A percentile compares a stretch with the other conserved stretches of the same genome.
These are phyloP conservation scores for Brassica balearica DNA, from an alignment of 441 rosid genomes.

Conservation along the genomic window DNA sequence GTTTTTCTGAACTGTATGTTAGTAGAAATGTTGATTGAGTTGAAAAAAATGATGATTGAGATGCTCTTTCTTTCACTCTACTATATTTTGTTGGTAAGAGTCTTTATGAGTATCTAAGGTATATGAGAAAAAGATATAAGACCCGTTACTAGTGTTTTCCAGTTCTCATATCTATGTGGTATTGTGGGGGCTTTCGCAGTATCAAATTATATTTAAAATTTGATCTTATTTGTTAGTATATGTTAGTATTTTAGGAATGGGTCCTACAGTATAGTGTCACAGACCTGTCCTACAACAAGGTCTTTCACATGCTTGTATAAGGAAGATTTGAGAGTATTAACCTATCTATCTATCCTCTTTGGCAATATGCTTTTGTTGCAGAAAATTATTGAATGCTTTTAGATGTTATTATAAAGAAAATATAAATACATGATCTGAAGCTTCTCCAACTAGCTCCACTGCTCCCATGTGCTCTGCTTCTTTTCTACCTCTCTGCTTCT, in stretches of 20 bases:
- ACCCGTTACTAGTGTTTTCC: conserved; percentile 47
- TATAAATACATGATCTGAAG: conserved; percentile 51
- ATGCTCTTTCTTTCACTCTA: conserved; percentile 29
- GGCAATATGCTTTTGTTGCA: conserved; percentile 47
- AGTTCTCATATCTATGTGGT: conserved; percentile 41
- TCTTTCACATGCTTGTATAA: conserved; percentile 63
- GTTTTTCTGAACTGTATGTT: not conserved
- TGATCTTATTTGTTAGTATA: conserved; percentile 20
- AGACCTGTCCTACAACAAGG: conserved; percentile 62
- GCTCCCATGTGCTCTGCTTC: conserved; percentile 81
- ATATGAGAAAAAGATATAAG: conserved; percentile 24
- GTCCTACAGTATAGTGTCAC: conserved; percentile 49
- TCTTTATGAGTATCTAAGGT: conserved; percentile 45
- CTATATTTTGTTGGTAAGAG: conserved; percentile 34
- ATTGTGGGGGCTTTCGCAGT: conserved; percentile 22
- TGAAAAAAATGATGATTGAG: conserved; percentile 34
- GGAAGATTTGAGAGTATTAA: conserved; percentile 39
- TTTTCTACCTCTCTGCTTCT: conserved; percentile 39
- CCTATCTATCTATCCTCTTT: conserved; percentile 39
- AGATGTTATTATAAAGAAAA: conserved; percentile 18
- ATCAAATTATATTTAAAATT: conserved; percentile 12
- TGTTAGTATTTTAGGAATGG: not conserved
- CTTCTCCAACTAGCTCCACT: conserved; percentile 81
- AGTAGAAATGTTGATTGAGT: conserved; percentile 22
- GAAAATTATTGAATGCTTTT: conserved; percentile 32